Percentiles rank a stretch among this genome's conserved stretches.
phyloP scores from a whole-genome alignment of 352 stramenopile genomes.

The Phytophthora pseudosyringae region DNA sequence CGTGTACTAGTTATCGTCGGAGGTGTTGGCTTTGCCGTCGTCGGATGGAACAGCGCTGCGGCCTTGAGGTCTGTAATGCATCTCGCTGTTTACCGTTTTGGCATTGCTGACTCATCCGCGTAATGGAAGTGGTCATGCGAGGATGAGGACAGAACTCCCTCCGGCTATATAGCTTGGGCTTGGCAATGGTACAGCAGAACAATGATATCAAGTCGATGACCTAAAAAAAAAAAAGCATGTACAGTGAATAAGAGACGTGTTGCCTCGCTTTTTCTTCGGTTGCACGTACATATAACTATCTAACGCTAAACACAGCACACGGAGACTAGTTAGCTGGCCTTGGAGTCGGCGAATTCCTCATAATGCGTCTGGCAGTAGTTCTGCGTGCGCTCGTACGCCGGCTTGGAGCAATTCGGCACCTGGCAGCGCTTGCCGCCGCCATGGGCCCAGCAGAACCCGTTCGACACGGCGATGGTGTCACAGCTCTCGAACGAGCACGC shows the following conservation, averaged over 20 bases:
- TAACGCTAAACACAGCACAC: conserved; percentile 20
- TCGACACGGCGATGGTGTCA: conserved; percentile 64
- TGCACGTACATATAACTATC: conserved; percentile 28
- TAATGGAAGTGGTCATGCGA: background rate
- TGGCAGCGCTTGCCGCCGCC: conserved; percentile 52
- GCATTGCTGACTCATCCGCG: conserved; percentile 3
- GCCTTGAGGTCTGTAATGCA: conserved; percentile 2
- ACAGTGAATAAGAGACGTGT: background rate
- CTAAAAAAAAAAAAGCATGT: no score
- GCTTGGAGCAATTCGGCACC: conserved; percentile 50
- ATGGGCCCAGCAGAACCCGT: conserved; percentile 57
- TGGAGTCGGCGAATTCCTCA: conserved; percentile 29
- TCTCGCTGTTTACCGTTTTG: background rate
- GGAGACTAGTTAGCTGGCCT: conserved; percentile 7
- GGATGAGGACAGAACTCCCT: background rate
- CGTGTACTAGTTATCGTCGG: background rate
- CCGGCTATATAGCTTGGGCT: no score
- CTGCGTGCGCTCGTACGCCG: conserved; percentile 66
- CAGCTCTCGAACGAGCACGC: conserved; percentile 53
- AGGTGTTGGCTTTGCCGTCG: background rate
- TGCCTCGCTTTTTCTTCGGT: conserved; percentile 16
- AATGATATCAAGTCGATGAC: no score
- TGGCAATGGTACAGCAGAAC: no score
- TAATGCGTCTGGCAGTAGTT: conserved; percentile 65
- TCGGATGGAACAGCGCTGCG: background rate